Conservation (phyloP, 257 asterid genomes). For the Cruciata laevipes region DNA sequence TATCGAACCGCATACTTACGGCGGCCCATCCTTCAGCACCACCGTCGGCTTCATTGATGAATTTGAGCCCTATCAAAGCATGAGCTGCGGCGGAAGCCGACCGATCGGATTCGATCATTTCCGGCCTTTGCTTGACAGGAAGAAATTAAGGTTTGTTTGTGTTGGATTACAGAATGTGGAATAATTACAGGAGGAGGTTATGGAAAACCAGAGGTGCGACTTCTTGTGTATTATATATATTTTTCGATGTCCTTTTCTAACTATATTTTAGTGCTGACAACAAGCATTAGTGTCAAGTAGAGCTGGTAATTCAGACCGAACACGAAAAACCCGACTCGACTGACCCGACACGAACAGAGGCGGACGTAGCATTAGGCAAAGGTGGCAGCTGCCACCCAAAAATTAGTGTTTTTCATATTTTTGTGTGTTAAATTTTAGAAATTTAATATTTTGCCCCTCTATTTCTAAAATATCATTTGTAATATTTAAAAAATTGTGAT, state of each 20-base stretch:
- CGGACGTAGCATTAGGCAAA: no score
- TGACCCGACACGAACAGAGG: no score
- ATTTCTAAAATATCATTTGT: no score
- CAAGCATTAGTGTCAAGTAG: no score
- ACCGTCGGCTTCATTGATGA: constrained; percentile 68
- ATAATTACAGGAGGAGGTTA: background rate
- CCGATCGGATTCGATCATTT: background rate
- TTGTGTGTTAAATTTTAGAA: no score
- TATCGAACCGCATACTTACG: constrained; percentile 60
- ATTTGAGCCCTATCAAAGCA: constrained; percentile 76
- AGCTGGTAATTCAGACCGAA: no score
- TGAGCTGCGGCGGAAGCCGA: constrained; percentile 18
- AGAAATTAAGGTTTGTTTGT: background rate
- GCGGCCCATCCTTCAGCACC: constrained; percentile 62
- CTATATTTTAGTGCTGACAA: no score
- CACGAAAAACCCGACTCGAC: no score
- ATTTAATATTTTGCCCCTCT: no score
- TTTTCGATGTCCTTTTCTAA: background rate
- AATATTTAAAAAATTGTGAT: no score
- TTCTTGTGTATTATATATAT: background rate
- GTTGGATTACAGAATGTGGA: background rate
- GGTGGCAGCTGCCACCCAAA: no score
- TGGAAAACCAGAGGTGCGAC: background rate
- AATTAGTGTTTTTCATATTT: no score
- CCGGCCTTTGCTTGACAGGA: background rate